Base-by-base conservation (phyloP, 768 basidiomycete genomes). In the Termitomyces sp. region DNA sequence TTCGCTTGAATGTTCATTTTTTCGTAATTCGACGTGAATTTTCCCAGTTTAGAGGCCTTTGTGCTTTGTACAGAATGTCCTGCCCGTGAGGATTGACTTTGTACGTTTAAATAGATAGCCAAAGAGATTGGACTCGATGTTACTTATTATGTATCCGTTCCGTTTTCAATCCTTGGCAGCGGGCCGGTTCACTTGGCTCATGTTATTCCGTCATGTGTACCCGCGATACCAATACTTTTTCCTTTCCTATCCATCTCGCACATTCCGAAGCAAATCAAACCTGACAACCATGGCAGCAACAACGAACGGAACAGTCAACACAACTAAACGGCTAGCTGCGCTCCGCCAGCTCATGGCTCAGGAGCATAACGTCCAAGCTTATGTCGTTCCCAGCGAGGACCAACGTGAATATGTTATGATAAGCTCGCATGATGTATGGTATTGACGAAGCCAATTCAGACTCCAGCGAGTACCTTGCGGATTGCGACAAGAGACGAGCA, bases 381-480 rank as follows among this genome's bases (percentile, higher is more conserved):
- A 89, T 65, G 82, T 98, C 1, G 84, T 98, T 47, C 91, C 93
- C 4, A 93, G 90, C 62, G 95, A 94, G 72, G 96, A 98, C 74
- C 90, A 93, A 68, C 96, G 95, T 90, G 72, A 69, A 87, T 82
- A 50, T 38, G 18, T 13, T 10, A 12, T 33, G 44, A 51, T 47
- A 30, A 23, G 35, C 52, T 61, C 30, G 4, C 28, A 50, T 50
- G 30, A 49, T n/a, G 10, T 58, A 20, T 2, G 44, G 40, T 40
- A 16, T 48, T n/a, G 49, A 56, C 49, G 32, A 33, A 16, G 44
- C 16, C 53, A 23, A 30, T 26, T 10, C 10, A 95, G 93, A 95
- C 72, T 86, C 81, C 7, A 95, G 93, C 73, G 95, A 96, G 71
- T 96, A 95, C 71, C 81, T 88, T 18, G 91, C 95, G 9, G 79